These are phyloP conservation scores for Tinospora cordifolia DNA, from an alignment of 164 flowering plant species.

Conservation along the genomic window DNA sequence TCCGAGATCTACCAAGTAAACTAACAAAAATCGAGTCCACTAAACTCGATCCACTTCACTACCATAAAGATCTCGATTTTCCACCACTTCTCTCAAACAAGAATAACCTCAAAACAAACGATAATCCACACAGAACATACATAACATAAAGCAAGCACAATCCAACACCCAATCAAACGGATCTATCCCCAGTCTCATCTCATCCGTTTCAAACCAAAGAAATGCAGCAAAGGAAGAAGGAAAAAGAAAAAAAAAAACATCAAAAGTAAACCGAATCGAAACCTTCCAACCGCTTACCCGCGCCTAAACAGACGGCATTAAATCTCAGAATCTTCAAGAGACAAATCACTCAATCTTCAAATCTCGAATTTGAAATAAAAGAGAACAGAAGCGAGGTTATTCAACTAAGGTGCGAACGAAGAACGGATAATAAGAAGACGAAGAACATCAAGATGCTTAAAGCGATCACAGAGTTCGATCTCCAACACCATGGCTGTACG, in stretches of 20 bases:
- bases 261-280: not conserved
- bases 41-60: not conserved
- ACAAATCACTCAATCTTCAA: not conserved
- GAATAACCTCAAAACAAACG: too few relatives aligned
- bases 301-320: not conserved
- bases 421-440: too few relatives aligned
- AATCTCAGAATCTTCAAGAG: not conserved
- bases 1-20: not conserved
- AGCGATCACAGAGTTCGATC: slow-evolving; percentile 9
- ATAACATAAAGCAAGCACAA: not conserved
- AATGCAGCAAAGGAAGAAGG: not conserved
- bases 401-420: too few relatives aligned
- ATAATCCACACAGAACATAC: not conserved
- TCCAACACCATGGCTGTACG: slow-evolving; percentile 9
- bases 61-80: not conserved
- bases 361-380: too few relatives aligned
- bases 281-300: not conserved
- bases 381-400: too few relatives aligned
- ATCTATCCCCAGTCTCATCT: not conserved
- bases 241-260: not conserved
- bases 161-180: not conserved
- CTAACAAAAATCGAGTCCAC: not conserved
- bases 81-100: not conserved
- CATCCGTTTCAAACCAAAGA: not conserved
- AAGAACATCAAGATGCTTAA: not conserved